Percentiles rank a stretch among this genome's conserved stretches.
phyloP scores from a whole-genome alignment of 257 asterid genomes.

The Haberlea rhodopensis region DNA sequence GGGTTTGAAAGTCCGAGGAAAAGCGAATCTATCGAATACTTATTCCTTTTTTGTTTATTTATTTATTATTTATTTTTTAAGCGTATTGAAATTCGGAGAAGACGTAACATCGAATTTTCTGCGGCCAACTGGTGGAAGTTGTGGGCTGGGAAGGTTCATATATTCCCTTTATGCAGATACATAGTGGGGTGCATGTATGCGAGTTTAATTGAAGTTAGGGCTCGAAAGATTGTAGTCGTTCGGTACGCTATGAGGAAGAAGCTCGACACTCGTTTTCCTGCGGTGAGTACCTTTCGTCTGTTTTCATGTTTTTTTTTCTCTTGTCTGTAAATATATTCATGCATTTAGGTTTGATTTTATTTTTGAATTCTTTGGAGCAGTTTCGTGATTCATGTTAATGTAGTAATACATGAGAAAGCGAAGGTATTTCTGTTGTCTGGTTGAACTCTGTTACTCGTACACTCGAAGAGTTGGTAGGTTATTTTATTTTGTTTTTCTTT shows the following conservation, averaged over 20 bases:
- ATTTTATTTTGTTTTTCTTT: background rate
- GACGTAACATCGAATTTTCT: slow-evolving; percentile 32
- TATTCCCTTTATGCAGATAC: background rate
- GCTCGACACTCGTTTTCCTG: slow-evolving; percentile 82
- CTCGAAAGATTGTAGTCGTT: slow-evolving; percentile 28
- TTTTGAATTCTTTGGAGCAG: background rate
- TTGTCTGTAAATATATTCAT: background rate
- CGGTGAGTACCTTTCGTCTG: slow-evolving; percentile 41
- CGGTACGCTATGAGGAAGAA: slow-evolving; percentile 63
- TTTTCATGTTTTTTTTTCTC: background rate
- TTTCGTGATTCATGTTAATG: slow-evolving; percentile 14
- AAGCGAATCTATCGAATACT: slow-evolving; percentile 20
- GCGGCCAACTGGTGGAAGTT: slow-evolving; percentile 29
- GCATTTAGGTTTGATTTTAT: background rate
- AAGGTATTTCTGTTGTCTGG: background rate
- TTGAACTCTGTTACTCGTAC: background rate
- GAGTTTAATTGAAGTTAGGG: slow-evolving; percentile 31
- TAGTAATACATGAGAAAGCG: background rate
- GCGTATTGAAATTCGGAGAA: slow-evolving; percentile 18
- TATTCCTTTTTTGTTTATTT: background rate
- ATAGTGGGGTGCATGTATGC: background rate
- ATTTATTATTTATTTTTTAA: background rate
- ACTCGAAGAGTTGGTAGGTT: background rate
- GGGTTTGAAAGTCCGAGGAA: slow-evolving; percentile 19
- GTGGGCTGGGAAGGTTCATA: slow-evolving; percentile 20